phyloP scores from a whole-genome alignment of 1,284 basidiomycete species.

The Neolentinus lepideus region DNA sequence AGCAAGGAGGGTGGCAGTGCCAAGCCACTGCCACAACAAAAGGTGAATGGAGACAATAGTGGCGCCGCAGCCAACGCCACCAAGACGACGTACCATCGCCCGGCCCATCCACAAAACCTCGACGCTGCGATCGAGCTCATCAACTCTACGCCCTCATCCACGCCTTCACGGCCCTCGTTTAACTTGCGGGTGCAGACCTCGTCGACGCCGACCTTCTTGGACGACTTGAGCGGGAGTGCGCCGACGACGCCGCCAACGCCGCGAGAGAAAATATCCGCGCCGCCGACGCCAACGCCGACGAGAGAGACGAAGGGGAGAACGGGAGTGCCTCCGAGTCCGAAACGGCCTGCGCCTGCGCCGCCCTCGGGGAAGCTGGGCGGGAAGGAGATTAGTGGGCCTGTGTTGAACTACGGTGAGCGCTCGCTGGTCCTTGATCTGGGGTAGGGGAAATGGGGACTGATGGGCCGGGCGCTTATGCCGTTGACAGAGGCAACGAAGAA shows the following conservation, averaged over 20 bases:
- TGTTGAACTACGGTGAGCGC: constrained; percentile 53
- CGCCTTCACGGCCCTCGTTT: constrained; percentile 1
- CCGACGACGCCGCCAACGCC: not conserved
- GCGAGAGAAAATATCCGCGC: constrained; percentile 2
- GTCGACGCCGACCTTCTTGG: constrained; percentile 9
- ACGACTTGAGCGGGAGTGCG: constrained; percentile 6
- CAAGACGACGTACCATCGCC: constrained; percentile 36
- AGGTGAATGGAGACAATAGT: not conserved
- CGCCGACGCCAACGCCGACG: not conserved
- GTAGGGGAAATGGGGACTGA: too few species aligned
- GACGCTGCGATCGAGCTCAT: constrained; percentile 31
- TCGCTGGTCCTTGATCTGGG: not conserved
- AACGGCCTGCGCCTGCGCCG: constrained; percentile 11
- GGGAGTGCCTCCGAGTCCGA: not conserved
- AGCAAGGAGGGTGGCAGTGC: not conserved
- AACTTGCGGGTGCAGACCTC: not conserved
- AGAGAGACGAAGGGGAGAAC: constrained; percentile 2
- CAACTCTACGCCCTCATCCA: constrained; percentile 3
- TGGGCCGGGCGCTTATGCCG: not conserved
- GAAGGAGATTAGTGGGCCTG: constrained; percentile 58
- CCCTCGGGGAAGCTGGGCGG: constrained; percentile 39
- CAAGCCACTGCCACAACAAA: not conserved
- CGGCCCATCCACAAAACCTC: constrained; percentile 29
- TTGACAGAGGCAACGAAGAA: constrained; percentile 57
- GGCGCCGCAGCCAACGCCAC: constrained; percentile 21